Evolutionary conservation across 1,284 basidiomycete genomes (phyloP).

Genomic region (Microbotryum violaceum): DNA sequence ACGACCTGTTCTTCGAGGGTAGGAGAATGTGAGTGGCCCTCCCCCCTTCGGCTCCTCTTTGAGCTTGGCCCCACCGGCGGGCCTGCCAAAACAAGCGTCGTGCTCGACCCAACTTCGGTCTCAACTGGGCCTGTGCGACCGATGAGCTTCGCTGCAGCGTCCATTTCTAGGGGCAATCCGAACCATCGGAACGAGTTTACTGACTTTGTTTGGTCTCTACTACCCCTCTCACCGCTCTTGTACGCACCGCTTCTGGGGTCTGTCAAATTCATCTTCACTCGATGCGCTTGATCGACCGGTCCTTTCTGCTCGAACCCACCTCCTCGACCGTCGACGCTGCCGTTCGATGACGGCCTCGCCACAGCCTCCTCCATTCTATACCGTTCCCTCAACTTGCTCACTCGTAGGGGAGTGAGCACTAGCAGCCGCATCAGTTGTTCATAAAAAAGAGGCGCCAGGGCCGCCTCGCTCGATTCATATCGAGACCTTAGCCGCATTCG

Average conservation of each 20-base stretch:
- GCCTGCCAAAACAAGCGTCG: background rate
- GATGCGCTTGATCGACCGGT: background rate
- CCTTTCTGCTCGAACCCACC: background rate
- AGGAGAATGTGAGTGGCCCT: too few relatives aligned
- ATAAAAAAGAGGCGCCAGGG: constrained; percentile 1
- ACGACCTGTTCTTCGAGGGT: background rate
- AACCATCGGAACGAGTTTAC: background rate
- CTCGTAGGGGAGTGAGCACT: constrained; percentile 21
- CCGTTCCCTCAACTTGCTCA: constrained; percentile 20
- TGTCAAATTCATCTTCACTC: background rate
- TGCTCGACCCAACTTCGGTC: background rate
- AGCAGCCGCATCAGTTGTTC: constrained; percentile 13
- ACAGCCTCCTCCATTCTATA: background rate
- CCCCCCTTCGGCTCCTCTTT: background rate
- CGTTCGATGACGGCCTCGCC: background rate
- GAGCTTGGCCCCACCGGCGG: background rate
- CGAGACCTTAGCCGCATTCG: background rate
- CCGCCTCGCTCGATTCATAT: background rate
- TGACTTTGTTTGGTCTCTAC: background rate
- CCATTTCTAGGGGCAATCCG: background rate
- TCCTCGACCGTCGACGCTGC: background rate
- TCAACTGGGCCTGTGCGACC: background rate
- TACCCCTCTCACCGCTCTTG: background rate
- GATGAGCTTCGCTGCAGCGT: background rate
- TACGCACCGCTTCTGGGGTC: background rate